These are phyloP conservation scores for Ustilago loliicola DNA, from an alignment of 1,284 basidiomycete species.

Conservation along the genomic window DNA sequence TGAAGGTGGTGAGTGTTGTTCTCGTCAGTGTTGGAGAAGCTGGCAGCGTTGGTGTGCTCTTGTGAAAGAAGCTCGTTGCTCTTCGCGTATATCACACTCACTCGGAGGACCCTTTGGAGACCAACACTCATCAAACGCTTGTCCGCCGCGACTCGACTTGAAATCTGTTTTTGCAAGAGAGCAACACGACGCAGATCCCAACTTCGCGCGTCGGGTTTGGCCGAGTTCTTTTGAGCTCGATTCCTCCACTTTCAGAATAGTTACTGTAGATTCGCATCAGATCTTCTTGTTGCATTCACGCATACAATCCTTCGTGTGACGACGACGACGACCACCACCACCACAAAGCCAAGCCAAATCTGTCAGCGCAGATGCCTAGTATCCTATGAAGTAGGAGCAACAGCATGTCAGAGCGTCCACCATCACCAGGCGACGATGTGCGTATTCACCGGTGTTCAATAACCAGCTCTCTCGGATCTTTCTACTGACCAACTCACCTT, in stretches of 20 bases:
- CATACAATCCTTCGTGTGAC: background rate
- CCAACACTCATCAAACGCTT: conserved; percentile 28
- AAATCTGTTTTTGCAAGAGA: background rate
- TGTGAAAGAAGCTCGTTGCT: conserved; percentile 1
- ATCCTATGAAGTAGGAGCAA: background rate
- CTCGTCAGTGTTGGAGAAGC: background rate
- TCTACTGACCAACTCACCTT: background rate
- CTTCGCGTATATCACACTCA: conserved; percentile 35
- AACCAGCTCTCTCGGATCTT: background rate
- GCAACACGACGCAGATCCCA: conserved; percentile 30
- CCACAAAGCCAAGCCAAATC: background rate
- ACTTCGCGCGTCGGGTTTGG: conserved; percentile 7
- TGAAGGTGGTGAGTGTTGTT: background rate
- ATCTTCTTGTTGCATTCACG: background rate
- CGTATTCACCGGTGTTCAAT: background rate
- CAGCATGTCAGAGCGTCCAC: conserved; percentile 33
- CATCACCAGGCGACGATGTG: conserved; percentile 51
- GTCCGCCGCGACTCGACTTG: background rate
- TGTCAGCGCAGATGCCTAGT: background rate
- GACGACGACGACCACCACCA: conserved; percentile 9
- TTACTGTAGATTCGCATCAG: conserved; percentile 1
- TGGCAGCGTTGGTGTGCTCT: background rate
- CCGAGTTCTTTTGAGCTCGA: conserved; percentile 1
- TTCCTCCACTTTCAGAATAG: conserved; percentile 17
- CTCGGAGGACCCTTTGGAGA: conserved; percentile 3